Conservation (phyloP, 2,329 filamentous ascomycete species). For the Neonectria ditissima region DNA sequence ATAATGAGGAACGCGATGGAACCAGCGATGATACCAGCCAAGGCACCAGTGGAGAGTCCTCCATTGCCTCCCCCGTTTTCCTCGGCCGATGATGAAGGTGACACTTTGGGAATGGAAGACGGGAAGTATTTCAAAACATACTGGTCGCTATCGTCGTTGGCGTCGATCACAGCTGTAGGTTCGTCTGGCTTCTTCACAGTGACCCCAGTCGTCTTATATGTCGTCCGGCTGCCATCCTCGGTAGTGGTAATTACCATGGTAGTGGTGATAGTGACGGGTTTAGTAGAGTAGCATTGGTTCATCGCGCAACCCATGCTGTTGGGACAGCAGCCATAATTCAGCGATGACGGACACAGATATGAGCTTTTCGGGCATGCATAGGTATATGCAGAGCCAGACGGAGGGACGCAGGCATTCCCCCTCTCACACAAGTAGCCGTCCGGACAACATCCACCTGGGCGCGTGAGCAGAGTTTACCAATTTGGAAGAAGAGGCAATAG, state of each 20-base stretch:
- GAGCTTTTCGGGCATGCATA: conserved; percentile 58
- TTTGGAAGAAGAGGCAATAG: background rate
- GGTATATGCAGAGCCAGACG: conserved; percentile 55
- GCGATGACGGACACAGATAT: conserved; percentile 62
- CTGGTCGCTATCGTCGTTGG: conserved; percentile 42
- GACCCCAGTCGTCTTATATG: conserved; percentile 54
- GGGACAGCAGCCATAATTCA: conserved; percentile 66
- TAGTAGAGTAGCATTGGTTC: conserved; percentile 62
- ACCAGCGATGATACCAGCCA: conserved; percentile 67
- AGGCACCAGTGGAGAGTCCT: conserved; percentile 54
- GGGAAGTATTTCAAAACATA: conserved; percentile 59
- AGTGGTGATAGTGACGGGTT: conserved; percentile 58
- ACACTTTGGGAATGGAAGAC: conserved; percentile 56
- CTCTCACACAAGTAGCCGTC: conserved; percentile 58
- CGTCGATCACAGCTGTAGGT: conserved; percentile 46
- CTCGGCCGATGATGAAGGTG: conserved; percentile 42
- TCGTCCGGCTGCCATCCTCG: conserved; percentile 52
- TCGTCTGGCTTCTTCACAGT: conserved; percentile 55
- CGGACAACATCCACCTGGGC: conserved; percentile 59
- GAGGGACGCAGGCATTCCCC: conserved; percentile 55
- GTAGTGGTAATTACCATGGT: conserved; percentile 60
- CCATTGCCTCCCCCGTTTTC: conserved; percentile 41
- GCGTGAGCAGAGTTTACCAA: conserved; percentile 28
- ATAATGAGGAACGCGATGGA: conserved; percentile 61
- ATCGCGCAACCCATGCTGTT: conserved; percentile 62